Percentiles rank a stretch among this genome's conserved stretches.
Conservation (phyloP, 23 red algal genomes). For the Chondrus crispus region DNA sequence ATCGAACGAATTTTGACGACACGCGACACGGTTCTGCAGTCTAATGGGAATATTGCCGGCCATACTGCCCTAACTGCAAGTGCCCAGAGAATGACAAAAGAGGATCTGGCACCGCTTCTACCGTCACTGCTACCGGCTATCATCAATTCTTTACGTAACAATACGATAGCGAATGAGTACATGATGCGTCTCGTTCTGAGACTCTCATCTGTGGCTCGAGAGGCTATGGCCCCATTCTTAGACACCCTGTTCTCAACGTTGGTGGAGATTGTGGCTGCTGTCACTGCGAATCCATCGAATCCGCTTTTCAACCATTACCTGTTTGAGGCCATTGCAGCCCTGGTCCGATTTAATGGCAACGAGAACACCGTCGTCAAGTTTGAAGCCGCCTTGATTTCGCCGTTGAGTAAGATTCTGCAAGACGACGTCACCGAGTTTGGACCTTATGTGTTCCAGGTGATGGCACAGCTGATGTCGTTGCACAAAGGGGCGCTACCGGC, state of each 20-base stretch:
- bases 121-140: conserved; percentile 56
- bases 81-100: conserved; percentile 37
- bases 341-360: conserved; percentile 67
- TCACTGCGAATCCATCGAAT: conserved; percentile 74
- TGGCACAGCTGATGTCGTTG: conserved; percentile 73
- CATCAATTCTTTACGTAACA: conserved; percentile 12
- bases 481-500: conserved; percentile 43
- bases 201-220: conserved; percentile 27
- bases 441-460: conserved; percentile 93
- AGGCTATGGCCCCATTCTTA: conserved; percentile 50
- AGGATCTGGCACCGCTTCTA: conserved; percentile 38
- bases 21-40: neutral
- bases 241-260: conserved; percentile 20
- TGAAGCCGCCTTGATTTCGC: conserved; percentile 70
- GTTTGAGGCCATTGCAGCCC: conserved; percentile 83
- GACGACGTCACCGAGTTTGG: conserved; percentile 89
- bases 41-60: neutral
- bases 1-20: conserved; percentile 84
- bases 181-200: conserved; percentile 66
- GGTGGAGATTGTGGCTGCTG: conserved; percentile 51
- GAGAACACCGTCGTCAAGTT: conserved; percentile 26
- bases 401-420: conserved; percentile 71
- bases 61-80: neutral
- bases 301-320: conserved; percentile 90
- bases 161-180: conserved; percentile 67